Base-by-base conservation (phyloP, 257 asterid species). In the Solanum etuberosum region DNA sequence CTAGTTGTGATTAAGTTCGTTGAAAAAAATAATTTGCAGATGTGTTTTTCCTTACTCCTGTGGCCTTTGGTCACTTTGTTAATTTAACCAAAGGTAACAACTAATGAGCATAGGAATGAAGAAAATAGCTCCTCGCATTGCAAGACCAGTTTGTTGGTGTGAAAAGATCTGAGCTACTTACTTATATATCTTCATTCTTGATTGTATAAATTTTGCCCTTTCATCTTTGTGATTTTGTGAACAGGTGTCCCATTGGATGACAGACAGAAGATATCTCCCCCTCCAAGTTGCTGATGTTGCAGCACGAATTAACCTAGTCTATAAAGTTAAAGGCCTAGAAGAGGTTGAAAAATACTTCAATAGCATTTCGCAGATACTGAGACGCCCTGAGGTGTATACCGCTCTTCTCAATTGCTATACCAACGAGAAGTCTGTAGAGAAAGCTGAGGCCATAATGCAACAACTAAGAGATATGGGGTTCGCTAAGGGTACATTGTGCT, bases 241-340 rank as follows among this genome's bases (percentile, higher is more conserved):
- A 51, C 90, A 95, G 98, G 94, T 93, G 14, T 94, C 96, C 46
- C 89, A 91, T 9, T 95, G 98, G 98, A 95, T 95, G 98, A 90
- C 91, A 51, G 93, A 93, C 57, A 92, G 88, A 84, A 86, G 91
- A 82, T 86, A 83, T 48, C 68, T 90, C 27, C 87, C 90, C 2
- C 20, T 90, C 57, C 38, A 87, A 80, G 85, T 89, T 73, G 81
- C n/a, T 71, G 97, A 94, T 67, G 90, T 89, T 89, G 89, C 92
- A 29, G 81, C 86, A 34, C 89, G 98, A 34, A 65, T 94, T 90
- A 91, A 90, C 90, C 65, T 94, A 91, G 90, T 94, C 9, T 88
- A 80, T 73, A 93, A 88, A 70, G 89, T 87, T 23, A 89, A 94
- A 59, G 96, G 97, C 65, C 48, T 95, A 67, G 91, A 92, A 89